Evolutionary conservation across 129 eudicot genomes (phyloP).

Genomic region (Flaveria robusta): DNA sequence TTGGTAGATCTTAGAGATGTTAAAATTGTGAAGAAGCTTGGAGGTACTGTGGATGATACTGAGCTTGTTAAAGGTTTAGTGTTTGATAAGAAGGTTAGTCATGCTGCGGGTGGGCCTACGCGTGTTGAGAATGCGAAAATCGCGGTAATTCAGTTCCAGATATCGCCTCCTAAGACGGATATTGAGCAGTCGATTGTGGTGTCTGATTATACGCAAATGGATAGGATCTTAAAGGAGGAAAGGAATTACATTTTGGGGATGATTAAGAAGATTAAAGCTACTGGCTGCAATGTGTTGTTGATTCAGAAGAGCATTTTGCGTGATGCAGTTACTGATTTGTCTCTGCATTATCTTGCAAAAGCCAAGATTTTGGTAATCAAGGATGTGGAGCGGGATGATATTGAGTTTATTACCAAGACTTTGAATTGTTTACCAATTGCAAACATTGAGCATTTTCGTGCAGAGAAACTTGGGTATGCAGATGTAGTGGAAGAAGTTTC

Average conservation of each 20-base stretch:
- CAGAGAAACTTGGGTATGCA: slow-evolving; percentile 80
- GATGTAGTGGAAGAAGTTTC: slow-evolving; percentile 89
- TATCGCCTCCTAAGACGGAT: slow-evolving; percentile 89
- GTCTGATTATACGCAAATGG: slow-evolving; percentile 93
- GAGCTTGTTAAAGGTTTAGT: slow-evolving; percentile 80
- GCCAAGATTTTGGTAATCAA: slow-evolving; percentile 90
- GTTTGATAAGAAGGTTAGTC: slow-evolving; percentile 90
- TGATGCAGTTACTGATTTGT: slow-evolving; percentile 90
- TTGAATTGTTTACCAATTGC: slow-evolving; percentile 88
- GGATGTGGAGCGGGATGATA: slow-evolving; percentile 94
- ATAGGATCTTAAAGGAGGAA: slow-evolving; percentile 88
- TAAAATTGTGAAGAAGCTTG: slow-evolving; percentile 78
- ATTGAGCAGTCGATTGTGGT: slow-evolving; percentile 91
- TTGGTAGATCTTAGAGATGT: slow-evolving; percentile 82
- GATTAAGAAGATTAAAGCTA: slow-evolving; percentile 86
- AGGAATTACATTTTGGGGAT: slow-evolving; percentile 83
- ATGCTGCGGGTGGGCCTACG: slow-evolving; percentile 76
- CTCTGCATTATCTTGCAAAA: slow-evolving; percentile 81
- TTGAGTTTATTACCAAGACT: slow-evolving; percentile 90
- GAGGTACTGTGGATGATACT: slow-evolving; percentile 93
- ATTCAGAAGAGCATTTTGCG: slow-evolving; percentile 96
- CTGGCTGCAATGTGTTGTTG: slow-evolving; percentile 90
- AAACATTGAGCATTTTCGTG: slow-evolving; percentile 85
- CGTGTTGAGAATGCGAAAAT: slow-evolving; percentile 86
- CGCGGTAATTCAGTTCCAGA: slow-evolving; percentile 90